Evolutionary conservation across 352 stramenopile species (phyloP).

Genomic region (Thraustochytrium aureum): DNA sequence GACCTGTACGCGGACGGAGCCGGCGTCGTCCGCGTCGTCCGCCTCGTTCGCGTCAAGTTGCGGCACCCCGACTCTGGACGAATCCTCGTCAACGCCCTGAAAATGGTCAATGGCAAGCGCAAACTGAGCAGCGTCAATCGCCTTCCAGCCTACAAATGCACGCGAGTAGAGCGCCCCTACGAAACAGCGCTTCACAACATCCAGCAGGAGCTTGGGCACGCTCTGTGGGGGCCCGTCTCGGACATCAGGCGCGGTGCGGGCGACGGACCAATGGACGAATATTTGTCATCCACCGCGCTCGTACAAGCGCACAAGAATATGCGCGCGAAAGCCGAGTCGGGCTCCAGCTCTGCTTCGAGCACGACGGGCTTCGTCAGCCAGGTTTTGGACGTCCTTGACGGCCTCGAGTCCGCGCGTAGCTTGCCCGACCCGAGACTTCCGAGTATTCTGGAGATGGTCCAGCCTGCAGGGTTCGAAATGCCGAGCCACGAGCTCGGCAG

Average conservation of each 20-base stretch:
- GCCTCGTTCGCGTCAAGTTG: slow-evolving; percentile 42
- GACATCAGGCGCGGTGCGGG: not conserved
- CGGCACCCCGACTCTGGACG: not conserved
- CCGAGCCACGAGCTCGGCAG: slow-evolving; percentile 27
- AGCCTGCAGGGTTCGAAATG: slow-evolving; percentile 11
- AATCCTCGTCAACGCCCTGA: slow-evolving; percentile 40
- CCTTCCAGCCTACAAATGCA: slow-evolving; percentile 34
- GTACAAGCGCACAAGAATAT: not conserved
- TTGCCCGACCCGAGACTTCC: too few species aligned
- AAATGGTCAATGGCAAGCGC: not conserved
- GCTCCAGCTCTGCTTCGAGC: too few species aligned
- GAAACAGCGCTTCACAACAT: slow-evolving; percentile 17
- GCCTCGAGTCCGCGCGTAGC: not conserved
- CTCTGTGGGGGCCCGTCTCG: slow-evolving; percentile 17
- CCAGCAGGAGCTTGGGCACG: slow-evolving; percentile 35
- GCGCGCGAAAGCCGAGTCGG: not conserved
- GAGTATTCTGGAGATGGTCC: slow-evolving; percentile 30
- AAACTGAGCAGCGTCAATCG: not conserved
- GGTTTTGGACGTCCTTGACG: too few species aligned
- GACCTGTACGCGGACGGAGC: slow-evolving; percentile 21
- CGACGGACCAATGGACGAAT: not conserved
- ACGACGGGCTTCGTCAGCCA: too few species aligned
- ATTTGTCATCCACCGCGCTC: not conserved
- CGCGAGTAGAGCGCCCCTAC: slow-evolving; percentile 17
- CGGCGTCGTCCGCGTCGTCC: slow-evolving; percentile 29